These are phyloP conservation scores for Penicillium cosmopolitanum DNA, from an alignment of 495 filamentous ascomycete genomes.

Conservation along the genomic window DNA sequence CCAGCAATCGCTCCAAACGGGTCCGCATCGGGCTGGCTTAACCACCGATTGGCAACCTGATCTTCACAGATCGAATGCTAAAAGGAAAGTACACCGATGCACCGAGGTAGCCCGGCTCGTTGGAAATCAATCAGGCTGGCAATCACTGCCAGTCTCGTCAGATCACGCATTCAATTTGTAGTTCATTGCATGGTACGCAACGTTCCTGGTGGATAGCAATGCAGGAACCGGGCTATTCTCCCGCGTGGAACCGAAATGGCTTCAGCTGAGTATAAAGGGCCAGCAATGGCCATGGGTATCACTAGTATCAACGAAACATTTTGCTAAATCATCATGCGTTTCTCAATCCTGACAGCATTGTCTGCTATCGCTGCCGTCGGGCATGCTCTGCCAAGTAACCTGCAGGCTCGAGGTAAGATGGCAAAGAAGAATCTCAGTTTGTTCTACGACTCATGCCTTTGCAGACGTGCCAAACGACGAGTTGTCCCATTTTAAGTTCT, in stretches of 20 bases:
- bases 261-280: conserved; percentile 6
- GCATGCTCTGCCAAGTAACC: conserved; percentile 16
- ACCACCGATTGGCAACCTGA: background rate
- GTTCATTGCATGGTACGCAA: conserved; percentile 4
- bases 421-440: background rate
- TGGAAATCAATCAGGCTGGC: background rate
- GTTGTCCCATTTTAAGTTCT: conserved; percentile 59
- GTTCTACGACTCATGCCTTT: conserved; percentile 1
- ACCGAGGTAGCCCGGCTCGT: conserved; percentile 1
- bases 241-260: background rate
- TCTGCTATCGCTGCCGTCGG: conserved; percentile 19
- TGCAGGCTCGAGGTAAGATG: conserved; percentile 27
- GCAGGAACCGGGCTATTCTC: background rate
- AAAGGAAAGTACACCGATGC: conserved; percentile 6
- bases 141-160: background rate
- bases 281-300: background rate
- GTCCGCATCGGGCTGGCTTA: background rate
- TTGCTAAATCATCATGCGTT: background rate
- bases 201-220: background rate
- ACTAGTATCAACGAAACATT: background rate
- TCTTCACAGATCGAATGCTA: conserved; percentile 4
- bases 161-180: conserved; percentile 1
- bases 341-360: conserved; percentile 14
- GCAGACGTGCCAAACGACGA: conserved; percentile 36
- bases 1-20: conserved; percentile 6